These are phyloP conservation scores for Aureobasidium sp. DNA, from an alignment of 2,329 filamentous ascomycete species.

Conservation along the genomic window DNA sequence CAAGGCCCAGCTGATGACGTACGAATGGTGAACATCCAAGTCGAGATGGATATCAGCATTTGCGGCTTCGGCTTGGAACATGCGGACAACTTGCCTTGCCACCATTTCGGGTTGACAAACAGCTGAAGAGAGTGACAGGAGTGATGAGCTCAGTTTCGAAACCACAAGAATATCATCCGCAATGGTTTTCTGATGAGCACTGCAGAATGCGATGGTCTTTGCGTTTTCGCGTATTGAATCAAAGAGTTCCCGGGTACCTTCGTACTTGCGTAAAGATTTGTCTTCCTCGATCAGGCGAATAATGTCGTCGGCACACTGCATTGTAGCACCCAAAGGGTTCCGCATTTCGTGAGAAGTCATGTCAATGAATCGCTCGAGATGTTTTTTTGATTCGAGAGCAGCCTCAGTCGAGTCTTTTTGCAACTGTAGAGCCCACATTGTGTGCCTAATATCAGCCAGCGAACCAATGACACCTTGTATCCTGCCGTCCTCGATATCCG, in stretches of 20 bases:
- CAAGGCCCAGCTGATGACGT: slow-evolving; percentile 20
- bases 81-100: slow-evolving; percentile 26
- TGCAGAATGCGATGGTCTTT: not conserved
- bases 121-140: slow-evolving; percentile 32
- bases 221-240: not conserved
- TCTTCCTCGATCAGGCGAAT: not conserved
- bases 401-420: not conserved
- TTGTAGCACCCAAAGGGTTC: not conserved
- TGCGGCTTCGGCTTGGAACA: slow-evolving; percentile 32
- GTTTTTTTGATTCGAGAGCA: not conserved
- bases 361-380: slow-evolving; percentile 4
- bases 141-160: slow-evolving; percentile 26
- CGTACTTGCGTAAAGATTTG: no score
- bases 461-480: not conserved
- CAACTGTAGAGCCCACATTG: slow-evolving; percentile 4
- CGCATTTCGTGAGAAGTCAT: slow-evolving; percentile 4
- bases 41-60: slow-evolving; percentile 24
- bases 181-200: slow-evolving; percentile 1
- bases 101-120: slow-evolving; percentile 29
- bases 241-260: not conserved
- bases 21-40: slow-evolving; percentile 23
- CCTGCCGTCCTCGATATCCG: not conserved
- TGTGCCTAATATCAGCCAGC: not conserved
- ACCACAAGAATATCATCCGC: slow-evolving; percentile 37
- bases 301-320: slow-evolving; percentile 5